Base-by-base conservation (phyloP, 169 alveolate species). In the Plasmodium inui region DNA sequence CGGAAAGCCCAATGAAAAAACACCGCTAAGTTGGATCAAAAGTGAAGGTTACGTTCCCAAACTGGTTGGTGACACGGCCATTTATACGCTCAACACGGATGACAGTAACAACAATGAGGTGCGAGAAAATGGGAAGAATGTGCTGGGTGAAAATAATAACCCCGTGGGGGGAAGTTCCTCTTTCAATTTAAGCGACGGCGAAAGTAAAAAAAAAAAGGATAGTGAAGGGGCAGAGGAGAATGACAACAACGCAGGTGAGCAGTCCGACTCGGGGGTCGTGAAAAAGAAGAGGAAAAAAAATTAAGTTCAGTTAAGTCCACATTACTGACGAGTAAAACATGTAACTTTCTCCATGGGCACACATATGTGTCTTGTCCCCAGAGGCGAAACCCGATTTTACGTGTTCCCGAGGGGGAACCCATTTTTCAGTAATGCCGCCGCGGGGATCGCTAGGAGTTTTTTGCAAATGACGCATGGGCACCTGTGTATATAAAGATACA, bases 21-120 rank as follows among this genome's bases (percentile, higher is more conserved):
- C 99, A 53, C 99, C 99, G 17, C 96, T 96, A 53, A 98, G 98
- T 37, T 99, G 99, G 99, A 95, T 96, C 57, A 96, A 98, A 86
- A 92, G 95, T 82, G 98, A 97, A 82, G 98, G 98, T 14, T 96
- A 94, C 92, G 92, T 96, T 6, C 98, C 98, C 39, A 93, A 95
- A 82, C 74, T 97, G 81, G 95, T 96, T 30, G 98, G 98, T 30
- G 95, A 96, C 26, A 88, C 95, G 26, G 93, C 96, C 10, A 95
- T 19, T n/a, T 92, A 94, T 53, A 95, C 84, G 72, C 94, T 94
- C 50, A 83, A 70, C 26, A 85, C 74, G 32, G 96, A 95, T 73
- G 83, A 70, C 71, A 61, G 83, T 79, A 46, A 72, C 32, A 61
- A 26, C 26, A 67, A 22, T 67, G 37, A 67, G 37, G 76, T 44